phyloP scores from a whole-genome alignment of 2,329 filamentous ascomycete species.

The Claviceps maximensis region DNA sequence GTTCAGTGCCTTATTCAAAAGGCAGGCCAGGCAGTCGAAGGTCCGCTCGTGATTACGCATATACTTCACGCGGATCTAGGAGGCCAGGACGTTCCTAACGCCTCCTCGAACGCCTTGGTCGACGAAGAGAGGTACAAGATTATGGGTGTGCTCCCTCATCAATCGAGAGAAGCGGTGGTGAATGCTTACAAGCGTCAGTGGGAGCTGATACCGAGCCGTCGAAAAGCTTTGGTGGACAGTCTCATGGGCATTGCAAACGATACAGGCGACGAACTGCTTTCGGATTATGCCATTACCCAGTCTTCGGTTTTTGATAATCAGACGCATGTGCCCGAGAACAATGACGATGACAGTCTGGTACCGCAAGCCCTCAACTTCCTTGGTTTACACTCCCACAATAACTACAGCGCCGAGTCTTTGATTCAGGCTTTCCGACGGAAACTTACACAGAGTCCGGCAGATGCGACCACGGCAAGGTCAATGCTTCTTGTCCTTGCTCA shows the following conservation, averaged over 20 bases:
- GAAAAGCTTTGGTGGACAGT: slow-evolving; percentile 19
- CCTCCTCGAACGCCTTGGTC: slow-evolving; percentile 16
- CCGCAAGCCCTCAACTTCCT: slow-evolving; percentile 22
- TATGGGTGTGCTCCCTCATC: slow-evolving; percentile 24
- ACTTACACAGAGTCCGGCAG: slow-evolving; percentile 17
- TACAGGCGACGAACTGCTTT: slow-evolving; percentile 19
- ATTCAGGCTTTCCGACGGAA: slow-evolving; percentile 23
- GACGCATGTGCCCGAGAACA: slow-evolving; percentile 13
- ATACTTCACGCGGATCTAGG: slow-evolving; percentile 20
- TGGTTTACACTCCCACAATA: slow-evolving; percentile 22
- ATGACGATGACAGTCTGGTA: slow-evolving; percentile 19
- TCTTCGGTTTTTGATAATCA: slow-evolving; percentile 27
- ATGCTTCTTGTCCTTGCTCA: slow-evolving; percentile 23
- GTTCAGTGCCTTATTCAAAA: slow-evolving; percentile 29
- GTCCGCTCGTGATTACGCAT: slow-evolving; percentile 16
- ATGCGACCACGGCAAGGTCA: slow-evolving; percentile 17
- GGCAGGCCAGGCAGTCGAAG: slow-evolving; percentile 19
- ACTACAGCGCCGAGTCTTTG: slow-evolving; percentile 20
- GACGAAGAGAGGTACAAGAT: slow-evolving; percentile 21
- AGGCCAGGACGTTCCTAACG: slow-evolving; percentile 17
- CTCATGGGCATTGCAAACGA: slow-evolving; percentile 23
- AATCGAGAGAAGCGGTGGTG: slow-evolving; percentile 21
- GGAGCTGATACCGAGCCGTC: slow-evolving; percentile 20
- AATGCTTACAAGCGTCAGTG: slow-evolving; percentile 29
- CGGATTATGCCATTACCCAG: slow-evolving; percentile 25